These are phyloP conservation scores for Candida orba DNA, from an alignment of 805 yeast species.

Conservation along the genomic window DNA sequence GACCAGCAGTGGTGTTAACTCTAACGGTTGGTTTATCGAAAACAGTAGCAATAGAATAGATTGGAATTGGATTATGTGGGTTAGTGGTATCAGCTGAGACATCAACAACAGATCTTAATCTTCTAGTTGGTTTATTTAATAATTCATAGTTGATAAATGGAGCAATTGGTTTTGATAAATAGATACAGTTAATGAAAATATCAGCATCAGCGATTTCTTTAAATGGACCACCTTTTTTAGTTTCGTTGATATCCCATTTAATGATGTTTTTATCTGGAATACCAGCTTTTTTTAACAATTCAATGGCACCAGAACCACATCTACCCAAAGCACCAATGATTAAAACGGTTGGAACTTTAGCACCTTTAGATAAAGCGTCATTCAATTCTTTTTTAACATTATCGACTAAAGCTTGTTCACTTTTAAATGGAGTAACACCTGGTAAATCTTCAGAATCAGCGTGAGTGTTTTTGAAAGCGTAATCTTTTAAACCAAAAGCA, in stretches of 20 bases:
- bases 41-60: slow-evolving; percentile 82
- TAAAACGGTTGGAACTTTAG: slow-evolving; percentile 67
- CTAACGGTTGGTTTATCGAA: slow-evolving; percentile 86
- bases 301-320: slow-evolving; percentile 97
- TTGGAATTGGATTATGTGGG: slow-evolving; percentile 97
- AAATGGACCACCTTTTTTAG: slow-evolving; percentile 96
- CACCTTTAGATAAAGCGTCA: slow-evolving; percentile 53
- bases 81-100: slow-evolving; percentile 98
- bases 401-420: slow-evolving; percentile 66
- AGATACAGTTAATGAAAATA: slow-evolving; percentile 92
- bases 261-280: slow-evolving; percentile 75
- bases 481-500: slow-evolving; percentile 88
- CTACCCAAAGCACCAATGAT: slow-evolving; percentile 98
- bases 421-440: slow-evolving; percentile 75
- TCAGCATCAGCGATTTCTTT: slow-evolving; percentile 81
- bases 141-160: slow-evolving; percentile 74
- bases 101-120: slow-evolving; percentile 86
- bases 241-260: slow-evolving; percentile 97
- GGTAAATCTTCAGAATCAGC: slow-evolving; percentile 62
- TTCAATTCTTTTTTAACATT: slow-evolving; percentile 58
- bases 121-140: slow-evolving; percentile 63
- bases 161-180: slow-evolving; percentile 86
- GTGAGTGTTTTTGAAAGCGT: slow-evolving; percentile 86
- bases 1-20: slow-evolving; percentile 74
- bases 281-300: slow-evolving; percentile 74